Conservation (phyloP, 2,329 filamentous ascomycete species). For the Huntiella abstrusa region DNA sequence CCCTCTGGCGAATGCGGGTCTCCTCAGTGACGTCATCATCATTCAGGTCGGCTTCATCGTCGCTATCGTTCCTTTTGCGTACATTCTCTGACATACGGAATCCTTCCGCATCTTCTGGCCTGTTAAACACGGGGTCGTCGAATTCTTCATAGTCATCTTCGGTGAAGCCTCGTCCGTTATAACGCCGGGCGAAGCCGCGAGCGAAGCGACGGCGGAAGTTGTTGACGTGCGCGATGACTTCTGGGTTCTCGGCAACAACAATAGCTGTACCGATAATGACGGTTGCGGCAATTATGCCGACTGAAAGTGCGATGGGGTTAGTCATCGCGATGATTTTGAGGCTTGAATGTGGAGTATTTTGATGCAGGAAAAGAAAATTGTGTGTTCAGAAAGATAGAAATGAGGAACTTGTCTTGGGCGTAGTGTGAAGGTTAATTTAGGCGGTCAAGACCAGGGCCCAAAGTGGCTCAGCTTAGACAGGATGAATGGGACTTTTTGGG, state of each 20-base stretch:
- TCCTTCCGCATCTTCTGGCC: slow-evolving; percentile 46
- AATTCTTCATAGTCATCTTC: slow-evolving; percentile 25
- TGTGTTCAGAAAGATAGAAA: no score
- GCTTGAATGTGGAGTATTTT: background rate
- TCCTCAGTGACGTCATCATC: slow-evolving; percentile 43
- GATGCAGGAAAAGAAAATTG: background rate
- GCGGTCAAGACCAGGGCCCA: no score
- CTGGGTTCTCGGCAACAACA: slow-evolving; percentile 44
- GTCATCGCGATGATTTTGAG: slow-evolving; percentile 4
- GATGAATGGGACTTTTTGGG: no score
- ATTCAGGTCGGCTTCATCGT: slow-evolving; percentile 3
- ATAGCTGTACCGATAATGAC: slow-evolving; percentile 39
- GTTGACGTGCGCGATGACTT: slow-evolving; percentile 41
- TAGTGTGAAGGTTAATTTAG: no score
- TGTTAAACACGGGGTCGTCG: slow-evolving; percentile 39
- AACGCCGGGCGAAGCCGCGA: slow-evolving; percentile 34
- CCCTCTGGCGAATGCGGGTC: slow-evolving; percentile 38
- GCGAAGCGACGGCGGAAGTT: slow-evolving; percentile 43
- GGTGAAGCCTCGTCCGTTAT: slow-evolving; percentile 25
- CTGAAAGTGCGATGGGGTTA: slow-evolving; percentile 38
- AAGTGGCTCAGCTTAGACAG: no score
- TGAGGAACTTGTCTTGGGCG: no score
- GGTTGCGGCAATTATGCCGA: slow-evolving; percentile 37
- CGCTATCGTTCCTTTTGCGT: slow-evolving; percentile 18
- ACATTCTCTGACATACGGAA: slow-evolving; percentile 35